Evolutionary conservation across 495 filamentous ascomycete genomes (phyloP).

Genomic region (Bryoglossum gracile): DNA sequence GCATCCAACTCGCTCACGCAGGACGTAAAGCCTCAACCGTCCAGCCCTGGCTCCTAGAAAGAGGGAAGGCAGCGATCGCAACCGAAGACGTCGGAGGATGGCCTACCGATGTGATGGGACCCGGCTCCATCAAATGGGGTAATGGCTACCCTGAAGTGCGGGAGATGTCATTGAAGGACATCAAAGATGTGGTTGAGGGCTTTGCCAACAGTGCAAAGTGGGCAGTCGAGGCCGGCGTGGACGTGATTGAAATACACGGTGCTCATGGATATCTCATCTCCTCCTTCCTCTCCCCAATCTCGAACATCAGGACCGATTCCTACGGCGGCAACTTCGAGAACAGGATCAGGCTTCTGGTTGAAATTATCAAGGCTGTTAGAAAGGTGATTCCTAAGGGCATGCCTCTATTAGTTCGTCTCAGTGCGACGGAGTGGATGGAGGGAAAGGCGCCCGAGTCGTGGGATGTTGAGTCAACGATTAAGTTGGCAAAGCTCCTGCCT

Average conservation of each 20-base stretch:
- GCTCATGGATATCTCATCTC: constrained; percentile 60
- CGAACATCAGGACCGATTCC: constrained; percentile 50
- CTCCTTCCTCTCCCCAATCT: constrained; percentile 55
- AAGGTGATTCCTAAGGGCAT: constrained; percentile 48
- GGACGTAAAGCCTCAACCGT: constrained; percentile 64
- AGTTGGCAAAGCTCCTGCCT: constrained; percentile 56
- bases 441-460: constrained; percentile 47
- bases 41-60: constrained; percentile 49
- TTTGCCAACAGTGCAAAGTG: constrained; percentile 55
- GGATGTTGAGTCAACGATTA: constrained; percentile 54
- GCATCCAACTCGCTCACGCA: constrained; percentile 68
- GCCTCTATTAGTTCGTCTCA: constrained; percentile 64
- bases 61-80: constrained; percentile 34
- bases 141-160: constrained; percentile 41
- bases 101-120: constrained; percentile 58
- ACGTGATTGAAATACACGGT: constrained; percentile 56
- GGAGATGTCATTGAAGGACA: constrained; percentile 53
- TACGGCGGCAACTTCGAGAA: constrained; percentile 54
- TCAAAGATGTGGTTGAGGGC: constrained; percentile 52
- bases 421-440: constrained; percentile 67
- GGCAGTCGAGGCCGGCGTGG: constrained; percentile 60
- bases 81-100: constrained; percentile 55
- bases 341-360: constrained; percentile 41
- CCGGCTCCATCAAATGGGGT: constrained; percentile 36
- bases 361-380: constrained; percentile 40